Base-by-base conservation (phyloP, 768 basidiomycete genomes). In the Aureoboletus auriporus region DNA sequence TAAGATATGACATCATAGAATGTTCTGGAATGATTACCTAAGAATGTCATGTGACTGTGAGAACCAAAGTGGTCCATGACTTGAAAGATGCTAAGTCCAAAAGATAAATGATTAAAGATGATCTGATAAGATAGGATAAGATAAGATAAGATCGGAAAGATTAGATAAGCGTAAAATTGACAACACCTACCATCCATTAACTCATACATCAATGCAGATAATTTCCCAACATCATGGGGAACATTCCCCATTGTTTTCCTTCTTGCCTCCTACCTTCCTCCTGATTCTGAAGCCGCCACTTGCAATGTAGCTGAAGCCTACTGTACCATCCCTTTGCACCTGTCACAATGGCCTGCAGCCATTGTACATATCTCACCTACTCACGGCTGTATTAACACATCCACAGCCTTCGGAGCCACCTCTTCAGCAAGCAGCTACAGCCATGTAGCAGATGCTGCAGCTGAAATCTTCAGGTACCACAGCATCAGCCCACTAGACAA, bases 371-470 rank as follows among this genome's bases (percentile, higher is more conserved):
- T 5, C 28, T n/a, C 26, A 45, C 37, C 20, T 4, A 23, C 4
- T 2, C 20, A 23, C 4, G 20, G 20, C 20, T 23, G 20, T 23
- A 23, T 23, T 8, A n/a, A 45, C 35, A 45, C 35, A 0, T 45
- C 35, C 20, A 23, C 20, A 23, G 20, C 20, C 20, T 23, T 23
- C 20, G 20, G 20, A 23, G 20, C 20, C 20, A 8, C 33, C 1
- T 35, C 41, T 1, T 48, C 40, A 8, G 27, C 20, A 23, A 4
- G 20, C 20, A 23, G 20, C 20, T 23, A 2, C 4, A 4, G 20
- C 20, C 20, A 23, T 23, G 20, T 23, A 2, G 4, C 44, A 12
- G 58, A 59, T 29, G 47, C 49, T 3, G 53, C n/a, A 3, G 17
- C 49, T 0, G 42, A 54, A 16, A 50, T 51, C 2, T 29, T 47